Evolutionary conservation across 2,329 filamentous ascomycete genomes (phyloP), one percentile per base, ranked within the genome.

Genomic region (Cercospora sesami): DNA sequence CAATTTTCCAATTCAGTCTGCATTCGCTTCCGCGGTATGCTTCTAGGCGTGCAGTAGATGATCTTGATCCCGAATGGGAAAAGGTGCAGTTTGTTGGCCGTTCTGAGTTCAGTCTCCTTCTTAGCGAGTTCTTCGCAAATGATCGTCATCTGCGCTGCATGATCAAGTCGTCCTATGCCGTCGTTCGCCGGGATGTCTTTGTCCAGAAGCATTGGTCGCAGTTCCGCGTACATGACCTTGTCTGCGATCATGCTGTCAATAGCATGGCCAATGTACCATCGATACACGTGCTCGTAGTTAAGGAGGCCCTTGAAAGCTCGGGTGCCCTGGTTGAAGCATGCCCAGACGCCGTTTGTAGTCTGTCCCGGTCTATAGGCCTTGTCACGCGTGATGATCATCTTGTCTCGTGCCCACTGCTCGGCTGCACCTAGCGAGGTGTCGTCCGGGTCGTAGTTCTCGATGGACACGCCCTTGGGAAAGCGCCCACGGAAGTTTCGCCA

Each of bases 241-340:
- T 91, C 89, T 5, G 81, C 74, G 23, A 87, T 84, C 76, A 91
- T 88, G 68, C 87, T 85, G 66, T 88, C 80, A 10, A 91, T 85
- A 21, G 86, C 87, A 3, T 80, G 76, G 9, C 81, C 79, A 2
- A 89, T 90, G 72, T 92, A 92, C 76, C 79, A 81, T 58, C 81
- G 80, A 74, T 88, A 91, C 3, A 88, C 87, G 3, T 81, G 83
- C 74, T 87, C 84, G 72, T 91, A 91, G 75, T 89, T 90, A 73
- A 91, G 85, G 0, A 92, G 81, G 0, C 90, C 90, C 75, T 92
- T 91, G 84, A 91, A 91, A 81, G 90, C 89, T 60, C 88, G 84
- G 3, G 90, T 92, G 4, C 89, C 84, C 60, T 85, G 84, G 71
- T 91, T 91, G 78, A 93, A 93, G n/a, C 81, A 81, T 5, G 84